Evolutionary conservation across 2,329 filamentous ascomycete species (phyloP).

Genomic region (Xylariaceae sp.): DNA sequence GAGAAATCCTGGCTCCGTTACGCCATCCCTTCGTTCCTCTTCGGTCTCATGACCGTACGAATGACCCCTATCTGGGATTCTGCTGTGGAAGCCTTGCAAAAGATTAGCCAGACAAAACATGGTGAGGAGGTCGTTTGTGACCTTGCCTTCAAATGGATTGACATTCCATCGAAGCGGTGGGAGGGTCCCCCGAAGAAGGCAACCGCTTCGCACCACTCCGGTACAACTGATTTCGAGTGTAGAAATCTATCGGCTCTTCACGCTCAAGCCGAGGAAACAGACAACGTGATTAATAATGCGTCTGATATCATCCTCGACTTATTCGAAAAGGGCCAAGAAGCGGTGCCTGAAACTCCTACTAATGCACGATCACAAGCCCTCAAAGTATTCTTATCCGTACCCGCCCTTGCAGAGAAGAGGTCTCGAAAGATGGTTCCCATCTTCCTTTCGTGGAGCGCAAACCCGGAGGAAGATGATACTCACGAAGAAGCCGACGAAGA

Average conservation of each 20-base stretch:
- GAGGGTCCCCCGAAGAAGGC: constrained; percentile 37
- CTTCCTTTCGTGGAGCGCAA: constrained; percentile 73
- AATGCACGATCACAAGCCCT: constrained; percentile 72
- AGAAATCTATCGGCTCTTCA: constrained; percentile 63
- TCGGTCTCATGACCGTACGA: constrained; percentile 82
- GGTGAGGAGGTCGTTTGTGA: constrained; percentile 70
- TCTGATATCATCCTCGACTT: constrained; percentile 54
- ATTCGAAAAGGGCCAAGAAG: constrained; percentile 61
- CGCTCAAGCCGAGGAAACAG: constrained; percentile 45
- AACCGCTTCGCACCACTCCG: constrained; percentile 33
- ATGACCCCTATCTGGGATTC: constrained; percentile 86
- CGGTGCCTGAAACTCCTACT: constrained; percentile 44
- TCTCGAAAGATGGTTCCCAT: constrained; percentile 82
- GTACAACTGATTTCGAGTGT: constrained; percentile 76
- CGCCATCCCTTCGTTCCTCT: constrained; percentile 76
- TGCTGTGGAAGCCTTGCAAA: constrained; percentile 66
- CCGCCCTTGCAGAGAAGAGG: constrained; percentile 74
- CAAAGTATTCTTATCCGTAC: constrained; percentile 67
- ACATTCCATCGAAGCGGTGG: constrained; percentile 51
- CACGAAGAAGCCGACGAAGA: constrained; percentile 20
- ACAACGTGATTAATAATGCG: constrained; percentile 48
- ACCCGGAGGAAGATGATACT: constrained; percentile 41
- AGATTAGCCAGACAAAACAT: constrained; percentile 62
- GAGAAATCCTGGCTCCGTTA: constrained; percentile 60
- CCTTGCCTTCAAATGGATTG: constrained; percentile 74